A percentile compares a stretch with the other conserved stretches of the same genome.
These are phyloP conservation scores for Acacia concinna DNA, from an alignment of 331 rosid genomes.

Conservation along the genomic window DNA sequence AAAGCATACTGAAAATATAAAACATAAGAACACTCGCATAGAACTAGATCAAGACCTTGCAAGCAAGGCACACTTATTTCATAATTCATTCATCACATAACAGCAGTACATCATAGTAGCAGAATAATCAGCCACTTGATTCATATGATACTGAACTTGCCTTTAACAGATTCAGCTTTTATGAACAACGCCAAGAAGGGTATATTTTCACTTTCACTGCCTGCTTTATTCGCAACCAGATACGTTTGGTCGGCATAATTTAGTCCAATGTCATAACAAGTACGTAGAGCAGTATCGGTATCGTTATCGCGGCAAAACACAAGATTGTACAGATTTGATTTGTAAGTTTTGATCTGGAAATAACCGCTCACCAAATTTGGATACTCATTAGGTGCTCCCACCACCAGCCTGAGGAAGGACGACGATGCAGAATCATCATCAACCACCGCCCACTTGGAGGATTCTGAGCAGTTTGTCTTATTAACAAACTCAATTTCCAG, in stretches of 20 bases:
- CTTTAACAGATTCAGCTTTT: too few relatives aligned
- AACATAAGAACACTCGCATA: too few relatives aligned
- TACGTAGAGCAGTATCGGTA: too few relatives aligned
- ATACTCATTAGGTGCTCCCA: neutral
- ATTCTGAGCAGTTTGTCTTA: neutral
- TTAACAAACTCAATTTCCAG: neutral
- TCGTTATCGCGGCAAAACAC: conserved; percentile 6
- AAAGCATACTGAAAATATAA: too few relatives aligned
- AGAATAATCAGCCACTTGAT: neutral
- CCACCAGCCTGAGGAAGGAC: neutral
- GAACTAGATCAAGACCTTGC: too few relatives aligned
- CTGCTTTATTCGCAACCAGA: too few relatives aligned
- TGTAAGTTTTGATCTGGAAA: neutral
- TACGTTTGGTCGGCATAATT: too few relatives aligned
- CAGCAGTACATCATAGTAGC: neutral
- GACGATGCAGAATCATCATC: neutral
- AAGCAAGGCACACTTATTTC: too few relatives aligned
- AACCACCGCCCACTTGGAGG: neutral
- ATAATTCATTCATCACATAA: too few relatives aligned
- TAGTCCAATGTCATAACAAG: neutral
- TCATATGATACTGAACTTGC: too few relatives aligned
- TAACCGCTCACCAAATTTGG: neutral
- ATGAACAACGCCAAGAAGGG: too few relatives aligned
- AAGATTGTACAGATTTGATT: neutral
- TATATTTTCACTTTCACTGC: too few relatives aligned